Base-by-base conservation (phyloP, 2,329 filamentous ascomycete species). In the Podosphaera fusca region DNA sequence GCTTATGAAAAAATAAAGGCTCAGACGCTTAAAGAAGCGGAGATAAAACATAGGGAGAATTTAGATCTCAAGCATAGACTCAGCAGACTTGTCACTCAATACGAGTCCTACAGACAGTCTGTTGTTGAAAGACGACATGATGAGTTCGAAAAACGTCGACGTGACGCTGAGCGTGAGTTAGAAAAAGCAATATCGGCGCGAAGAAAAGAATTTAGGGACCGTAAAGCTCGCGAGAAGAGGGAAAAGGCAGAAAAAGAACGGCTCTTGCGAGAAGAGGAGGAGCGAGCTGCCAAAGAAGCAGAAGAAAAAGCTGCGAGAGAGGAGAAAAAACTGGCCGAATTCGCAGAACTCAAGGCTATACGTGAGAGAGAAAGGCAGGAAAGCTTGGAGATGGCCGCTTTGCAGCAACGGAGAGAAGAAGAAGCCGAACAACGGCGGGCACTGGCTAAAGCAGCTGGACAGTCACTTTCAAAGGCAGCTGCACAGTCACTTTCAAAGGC, bases 1-100 rank as follows among this genome's bases (percentile, higher is more conserved):
- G 80, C 87, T 46, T 94, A 95, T 68, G 87, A 96, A 67, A 75
- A 78, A 67, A 76, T 78, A 64, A 94, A 85, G 74, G 74, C 74
- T 30, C 80, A 94, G 71, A 89, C 84, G 4, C 76, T 95, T 55
- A 76, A 78, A 67, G 87, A 92, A 62, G 75, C 89, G 31, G 81
- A 95, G 74, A 74, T 78, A 64, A 95, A 94, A 74, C 92, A 96
- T 75, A 86, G 84, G 71, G 86, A 89, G 68, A 88, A 86, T 60
- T 84, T 98, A 56, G 85, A 88, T 64, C 80, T 98, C 64, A 96
- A 96, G 79, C 84, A 94, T 71, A 85, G 92, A 68, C 81, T 98
- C 55, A 83, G 78, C 67, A 81, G 89, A 60, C 78, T 98, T 57
- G 84, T 96, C 61, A 78, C 82, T n/a, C 71, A 76, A 56, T 98